Percentiles rank a stretch among this genome's conserved stretches.
Evolutionary conservation across 176 grass and related monocot species (phyloP).

Genomic region (Musa troglodytarum): DNA sequence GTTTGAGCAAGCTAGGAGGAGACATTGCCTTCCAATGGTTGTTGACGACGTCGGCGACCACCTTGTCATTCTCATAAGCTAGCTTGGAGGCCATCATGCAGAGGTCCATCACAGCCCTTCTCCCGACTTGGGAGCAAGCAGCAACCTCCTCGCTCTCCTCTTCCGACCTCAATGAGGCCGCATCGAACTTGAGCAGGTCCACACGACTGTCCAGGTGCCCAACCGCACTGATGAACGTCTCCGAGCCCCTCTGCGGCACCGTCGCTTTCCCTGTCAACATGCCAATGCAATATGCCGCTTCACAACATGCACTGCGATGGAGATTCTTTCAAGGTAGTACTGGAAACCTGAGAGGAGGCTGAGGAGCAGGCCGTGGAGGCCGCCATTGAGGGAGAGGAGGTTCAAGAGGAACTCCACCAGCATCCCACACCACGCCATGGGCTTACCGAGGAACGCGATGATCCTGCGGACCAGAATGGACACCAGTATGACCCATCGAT

Average conservation of each 20-base stretch:
- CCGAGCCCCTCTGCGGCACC: slow-evolving; percentile 28
- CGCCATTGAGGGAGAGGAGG: slow-evolving; percentile 24
- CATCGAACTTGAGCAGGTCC: slow-evolving; percentile 25
- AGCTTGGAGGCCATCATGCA: slow-evolving; percentile 41
- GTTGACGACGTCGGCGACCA: slow-evolving; percentile 11
- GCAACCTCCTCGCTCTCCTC: background rate
- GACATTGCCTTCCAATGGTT: slow-evolving; percentile 29
- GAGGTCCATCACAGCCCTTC: slow-evolving; percentile 26
- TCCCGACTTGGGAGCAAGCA: background rate
- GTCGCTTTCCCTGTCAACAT: slow-evolving; percentile 23
- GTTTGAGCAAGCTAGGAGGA: background rate
- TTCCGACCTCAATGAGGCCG: background rate
- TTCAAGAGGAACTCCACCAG: slow-evolving; percentile 32
- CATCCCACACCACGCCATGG: slow-evolving; percentile 18
- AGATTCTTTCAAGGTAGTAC: no score
- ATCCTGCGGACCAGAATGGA: slow-evolving; percentile 26
- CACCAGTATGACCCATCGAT: slow-evolving; percentile 30
- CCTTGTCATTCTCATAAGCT: slow-evolving; percentile 36
- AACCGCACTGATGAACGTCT: slow-evolving; percentile 24
- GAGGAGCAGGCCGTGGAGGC: slow-evolving; percentile 10
- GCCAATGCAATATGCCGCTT: background rate
- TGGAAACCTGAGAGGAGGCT: slow-evolving; percentile 22
- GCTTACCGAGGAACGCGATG: slow-evolving; percentile 24
- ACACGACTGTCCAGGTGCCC: slow-evolving; percentile 28
- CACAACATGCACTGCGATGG: background rate